These are phyloP conservation scores for Phytophthora chlamydospora DNA, from an alignment of 352 stramenopile species.

Conservation along the genomic window DNA sequence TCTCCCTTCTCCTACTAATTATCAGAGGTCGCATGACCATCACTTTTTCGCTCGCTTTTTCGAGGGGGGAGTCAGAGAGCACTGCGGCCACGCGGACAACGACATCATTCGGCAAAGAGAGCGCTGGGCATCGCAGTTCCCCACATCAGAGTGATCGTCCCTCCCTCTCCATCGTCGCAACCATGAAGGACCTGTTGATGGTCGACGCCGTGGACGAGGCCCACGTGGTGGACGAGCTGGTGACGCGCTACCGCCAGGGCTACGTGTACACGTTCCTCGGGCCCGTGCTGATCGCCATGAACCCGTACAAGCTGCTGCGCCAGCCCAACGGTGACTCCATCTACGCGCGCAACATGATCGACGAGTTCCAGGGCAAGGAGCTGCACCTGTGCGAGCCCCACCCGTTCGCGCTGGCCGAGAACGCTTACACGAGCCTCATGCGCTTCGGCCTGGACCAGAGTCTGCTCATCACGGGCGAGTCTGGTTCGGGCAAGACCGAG, in stretches of 20 bases:
- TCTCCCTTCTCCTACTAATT: slow-evolving; percentile 14
- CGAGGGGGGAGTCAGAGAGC: slow-evolving; percentile 27
- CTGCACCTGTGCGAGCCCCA: slow-evolving; percentile 84
- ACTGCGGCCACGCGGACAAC: slow-evolving; percentile 14
- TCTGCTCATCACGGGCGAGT: slow-evolving; percentile 87
- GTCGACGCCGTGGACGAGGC: slow-evolving; percentile 77
- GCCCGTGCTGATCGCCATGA: slow-evolving; percentile 89
- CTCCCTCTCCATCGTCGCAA: slow-evolving; percentile 3
- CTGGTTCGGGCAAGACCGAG: slow-evolving; percentile 93
- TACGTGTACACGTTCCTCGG: slow-evolving; percentile 94
- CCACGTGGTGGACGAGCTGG: slow-evolving; percentile 79
- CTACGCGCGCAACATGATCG: slow-evolving; percentile 80
- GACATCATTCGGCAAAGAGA: slow-evolving; percentile 44
- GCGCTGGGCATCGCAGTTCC: slow-evolving; percentile 5
- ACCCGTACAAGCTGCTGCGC: slow-evolving; percentile 89
- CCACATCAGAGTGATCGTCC: slow-evolving; percentile 27
- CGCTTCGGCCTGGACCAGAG: slow-evolving; percentile 85
- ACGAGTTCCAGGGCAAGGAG: slow-evolving; percentile 82
- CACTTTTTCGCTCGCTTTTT: slow-evolving; percentile 11
- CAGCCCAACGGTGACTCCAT: slow-evolving; percentile 74
- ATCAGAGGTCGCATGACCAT: not conserved
- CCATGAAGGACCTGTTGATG: slow-evolving; percentile 80
- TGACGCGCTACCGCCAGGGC: slow-evolving; percentile 77
- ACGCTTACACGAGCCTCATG: slow-evolving; percentile 91
- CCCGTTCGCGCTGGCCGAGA: slow-evolving; percentile 87